Conservation (phyloP, 495 filamentous ascomycete genomes). For the Chaetomium tenue region DNA sequence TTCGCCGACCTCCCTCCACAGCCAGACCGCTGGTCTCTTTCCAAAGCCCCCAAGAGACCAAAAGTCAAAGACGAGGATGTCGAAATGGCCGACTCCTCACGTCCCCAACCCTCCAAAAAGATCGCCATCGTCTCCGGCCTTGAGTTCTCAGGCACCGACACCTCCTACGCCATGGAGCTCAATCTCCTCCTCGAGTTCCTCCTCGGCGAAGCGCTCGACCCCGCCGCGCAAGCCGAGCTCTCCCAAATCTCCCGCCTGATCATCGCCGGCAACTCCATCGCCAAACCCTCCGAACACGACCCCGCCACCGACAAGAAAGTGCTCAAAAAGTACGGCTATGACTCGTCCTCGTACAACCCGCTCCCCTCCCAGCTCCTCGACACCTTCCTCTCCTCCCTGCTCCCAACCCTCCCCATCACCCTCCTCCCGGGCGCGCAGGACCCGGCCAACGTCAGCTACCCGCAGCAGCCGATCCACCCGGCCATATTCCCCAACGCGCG, state of each 20-base stretch:
- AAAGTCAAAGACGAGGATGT: slow-evolving; percentile 43
- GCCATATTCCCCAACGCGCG: slow-evolving; percentile 77
- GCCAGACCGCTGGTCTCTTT: slow-evolving; percentile 68
- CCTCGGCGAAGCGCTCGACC: slow-evolving; percentile 72
- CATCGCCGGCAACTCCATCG: slow-evolving; percentile 87
- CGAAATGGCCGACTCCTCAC: slow-evolving; percentile 44
- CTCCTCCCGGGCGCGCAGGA: slow-evolving; percentile 72
- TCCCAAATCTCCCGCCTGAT: slow-evolving; percentile 78
- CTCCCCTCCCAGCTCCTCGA: slow-evolving; percentile 80
- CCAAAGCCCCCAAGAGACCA: slow-evolving; percentile 35
- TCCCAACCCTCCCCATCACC: slow-evolving; percentile 79
- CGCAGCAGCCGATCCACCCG: slow-evolving; percentile 78
- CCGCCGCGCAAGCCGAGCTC: slow-evolving; percentile 54
- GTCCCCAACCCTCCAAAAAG: slow-evolving; percentile 51
- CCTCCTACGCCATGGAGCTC: slow-evolving; percentile 65
- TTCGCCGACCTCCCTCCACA: slow-evolving; percentile 83
- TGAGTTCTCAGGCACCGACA: slow-evolving; percentile 69
- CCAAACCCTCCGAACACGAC: slow-evolving; percentile 26
- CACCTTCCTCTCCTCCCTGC: slow-evolving; percentile 71
- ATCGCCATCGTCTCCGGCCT: slow-evolving; percentile 89
- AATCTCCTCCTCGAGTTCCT: slow-evolving; percentile 85
- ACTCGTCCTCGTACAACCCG: slow-evolving; percentile 80
- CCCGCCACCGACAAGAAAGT: slow-evolving; percentile 39
- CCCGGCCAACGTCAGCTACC: slow-evolving; percentile 75
- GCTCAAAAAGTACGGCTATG: slow-evolving; percentile 90